phyloP scores from a whole-genome alignment of 371 early-diverging fungal genomes.

The Mortierella sp. region DNA sequence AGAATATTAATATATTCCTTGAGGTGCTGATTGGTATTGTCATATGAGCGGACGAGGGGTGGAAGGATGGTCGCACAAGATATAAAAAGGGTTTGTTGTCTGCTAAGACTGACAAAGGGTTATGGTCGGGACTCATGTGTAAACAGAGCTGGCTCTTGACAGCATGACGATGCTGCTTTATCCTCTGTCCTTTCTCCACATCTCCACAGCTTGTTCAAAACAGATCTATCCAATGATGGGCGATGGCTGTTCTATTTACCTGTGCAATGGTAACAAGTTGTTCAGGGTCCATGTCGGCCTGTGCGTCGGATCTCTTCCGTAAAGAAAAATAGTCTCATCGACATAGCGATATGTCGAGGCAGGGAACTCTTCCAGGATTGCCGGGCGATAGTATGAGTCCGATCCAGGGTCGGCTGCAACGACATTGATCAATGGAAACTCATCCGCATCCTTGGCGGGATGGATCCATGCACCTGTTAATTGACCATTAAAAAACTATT shows the following conservation, averaged over 20 bases:
- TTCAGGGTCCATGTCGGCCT: slow-evolving; percentile 50
- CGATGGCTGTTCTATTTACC: slow-evolving; percentile 26
- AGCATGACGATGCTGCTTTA: background rate
- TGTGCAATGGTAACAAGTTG: slow-evolving; percentile 51
- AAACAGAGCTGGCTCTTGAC: background rate
- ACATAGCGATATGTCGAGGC: slow-evolving; percentile 38
- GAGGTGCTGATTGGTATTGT: background rate
- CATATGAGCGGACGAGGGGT: slow-evolving; percentile 6
- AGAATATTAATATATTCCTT: background rate
- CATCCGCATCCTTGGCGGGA: slow-evolving; percentile 16
- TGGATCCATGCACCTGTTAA: slow-evolving; percentile 53
- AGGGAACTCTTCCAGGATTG: slow-evolving; percentile 38
- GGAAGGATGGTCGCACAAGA: slow-evolving; percentile 4
- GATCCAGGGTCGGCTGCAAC: slow-evolving; percentile 52
- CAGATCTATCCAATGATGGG: background rate
- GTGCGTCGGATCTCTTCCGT: slow-evolving; percentile 41
- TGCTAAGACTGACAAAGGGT: background rate
- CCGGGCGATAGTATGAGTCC: slow-evolving; percentile 49
- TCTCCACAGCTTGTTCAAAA: background rate
- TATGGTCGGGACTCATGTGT: background rate
- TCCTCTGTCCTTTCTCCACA: background rate
- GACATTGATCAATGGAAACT: slow-evolving; percentile 45
- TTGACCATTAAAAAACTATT: background rate
- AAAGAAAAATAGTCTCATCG: slow-evolving; percentile 54
- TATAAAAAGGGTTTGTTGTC: background rate